Percentiles rank a stretch among this genome's conserved stretches.
phyloP scores from a whole-genome alignment of 179 eudicot genomes.

The Silene noctiflora region DNA sequence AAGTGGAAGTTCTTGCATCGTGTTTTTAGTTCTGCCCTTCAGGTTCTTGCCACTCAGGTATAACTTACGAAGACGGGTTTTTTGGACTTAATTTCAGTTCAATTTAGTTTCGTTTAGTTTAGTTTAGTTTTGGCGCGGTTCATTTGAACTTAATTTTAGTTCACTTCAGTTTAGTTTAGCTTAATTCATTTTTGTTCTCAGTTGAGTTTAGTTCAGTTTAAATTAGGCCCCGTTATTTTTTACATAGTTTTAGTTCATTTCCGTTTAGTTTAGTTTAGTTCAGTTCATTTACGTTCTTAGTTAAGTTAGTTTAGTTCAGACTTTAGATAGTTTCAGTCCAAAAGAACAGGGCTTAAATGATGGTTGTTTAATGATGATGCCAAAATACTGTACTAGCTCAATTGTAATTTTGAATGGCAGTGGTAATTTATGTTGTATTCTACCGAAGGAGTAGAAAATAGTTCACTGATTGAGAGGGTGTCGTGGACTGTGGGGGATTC shows the following conservation, averaged over 20 bases:
- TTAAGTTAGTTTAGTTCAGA: no score
- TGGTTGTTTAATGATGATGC: background rate
- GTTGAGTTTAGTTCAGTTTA: no score
- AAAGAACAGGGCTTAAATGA: background rate
- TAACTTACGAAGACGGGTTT: no score
- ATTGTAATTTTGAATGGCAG: background rate
- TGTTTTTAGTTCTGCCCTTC: constrained; percentile 91
- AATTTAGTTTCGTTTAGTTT: no score
- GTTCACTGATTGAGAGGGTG: background rate
- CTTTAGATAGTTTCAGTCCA: no score
- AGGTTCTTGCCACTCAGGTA: constrained; percentile 99
- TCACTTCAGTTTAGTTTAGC: background rate
- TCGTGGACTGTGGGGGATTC: background rate
- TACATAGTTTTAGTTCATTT: background rate
- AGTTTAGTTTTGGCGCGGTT: no score
- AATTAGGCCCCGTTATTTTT: no score
- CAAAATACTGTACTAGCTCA: background rate
- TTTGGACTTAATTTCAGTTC: no score
- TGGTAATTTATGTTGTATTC: background rate
- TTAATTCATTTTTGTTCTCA: background rate
- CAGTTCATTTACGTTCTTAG: no score
- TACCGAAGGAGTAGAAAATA: no score
- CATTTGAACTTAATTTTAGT: no score
- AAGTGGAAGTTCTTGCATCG: constrained; percentile 95
- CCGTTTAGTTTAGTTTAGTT: no score